These are phyloP conservation scores for Curvularia verruculosa DNA, from an alignment of 2,329 filamentous ascomycete genomes.

Conservation along the genomic window DNA sequence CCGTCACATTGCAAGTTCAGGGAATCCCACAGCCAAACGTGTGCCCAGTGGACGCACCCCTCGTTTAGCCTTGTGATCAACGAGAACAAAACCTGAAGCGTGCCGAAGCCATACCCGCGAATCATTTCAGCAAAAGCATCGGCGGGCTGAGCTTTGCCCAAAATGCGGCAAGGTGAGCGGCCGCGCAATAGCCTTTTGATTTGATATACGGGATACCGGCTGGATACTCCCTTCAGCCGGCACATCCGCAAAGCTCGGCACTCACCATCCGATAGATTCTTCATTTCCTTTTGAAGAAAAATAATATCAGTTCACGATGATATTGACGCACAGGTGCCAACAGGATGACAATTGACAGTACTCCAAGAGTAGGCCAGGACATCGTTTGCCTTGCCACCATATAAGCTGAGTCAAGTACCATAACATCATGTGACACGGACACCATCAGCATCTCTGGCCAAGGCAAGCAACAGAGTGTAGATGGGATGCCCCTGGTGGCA, in stretches of 20 bases:
- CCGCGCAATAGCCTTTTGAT: slow-evolving; percentile 34
- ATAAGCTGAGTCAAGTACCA: slow-evolving; percentile 6
- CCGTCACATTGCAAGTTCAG: slow-evolving; percentile 25
- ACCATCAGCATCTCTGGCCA: slow-evolving; percentile 23
- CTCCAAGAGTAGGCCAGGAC: slow-evolving; percentile 19
- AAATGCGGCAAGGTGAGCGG: slow-evolving; percentile 7
- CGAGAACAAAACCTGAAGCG: slow-evolving; percentile 7
- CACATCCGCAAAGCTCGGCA: slow-evolving; percentile 10
- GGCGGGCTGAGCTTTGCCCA: slow-evolving; percentile 13
- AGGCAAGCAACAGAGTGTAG: slow-evolving; percentile 2
- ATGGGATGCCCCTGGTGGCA: background rate
- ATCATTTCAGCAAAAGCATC: slow-evolving; percentile 10
- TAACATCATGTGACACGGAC: slow-evolving; percentile 19
- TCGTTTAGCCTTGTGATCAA: slow-evolving; percentile 22
- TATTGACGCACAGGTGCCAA: slow-evolving; percentile 9
- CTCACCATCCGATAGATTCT: slow-evolving; percentile 1
- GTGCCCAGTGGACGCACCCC: slow-evolving; percentile 16
- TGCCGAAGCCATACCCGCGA: slow-evolving; percentile 15
- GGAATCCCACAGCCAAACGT: slow-evolving; percentile 13
- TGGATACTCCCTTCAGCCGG: slow-evolving; percentile 36
- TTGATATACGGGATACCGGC: slow-evolving; percentile 28
- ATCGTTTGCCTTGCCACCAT: slow-evolving; percentile 22
- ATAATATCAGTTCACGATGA: slow-evolving; percentile 12
- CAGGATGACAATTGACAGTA: slow-evolving; percentile 29
- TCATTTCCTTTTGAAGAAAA: slow-evolving; percentile 6